phyloP scores from a whole-genome alignment of 1,284 basidiomycete species.

The Fomitopsis schrenkii region DNA sequence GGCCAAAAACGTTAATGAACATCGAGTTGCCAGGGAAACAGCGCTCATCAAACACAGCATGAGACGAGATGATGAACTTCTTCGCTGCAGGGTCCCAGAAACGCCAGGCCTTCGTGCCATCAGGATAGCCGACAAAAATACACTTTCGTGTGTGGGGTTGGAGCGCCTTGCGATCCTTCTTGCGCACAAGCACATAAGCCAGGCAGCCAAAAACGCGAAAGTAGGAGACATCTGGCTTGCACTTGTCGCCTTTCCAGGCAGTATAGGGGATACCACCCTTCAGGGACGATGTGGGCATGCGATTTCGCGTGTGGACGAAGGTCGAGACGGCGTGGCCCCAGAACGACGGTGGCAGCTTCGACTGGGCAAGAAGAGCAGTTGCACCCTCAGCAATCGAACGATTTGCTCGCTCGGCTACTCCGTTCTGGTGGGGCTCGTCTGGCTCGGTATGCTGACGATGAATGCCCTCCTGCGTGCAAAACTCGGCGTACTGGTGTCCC shows the following conservation, averaged over 20 bases:
- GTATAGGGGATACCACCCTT: no score
- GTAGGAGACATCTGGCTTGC: no score
- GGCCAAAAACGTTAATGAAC: conserved; percentile 4
- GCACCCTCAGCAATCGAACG: conserved; percentile 11
- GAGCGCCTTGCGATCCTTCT: no score
- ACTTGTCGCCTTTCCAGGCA: no score
- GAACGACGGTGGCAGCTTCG: conserved; percentile 21
- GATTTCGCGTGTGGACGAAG: no score
- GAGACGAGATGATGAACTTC: conserved; percentile 6
- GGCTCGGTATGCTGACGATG: conserved; percentile 21
- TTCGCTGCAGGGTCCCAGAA: no score
- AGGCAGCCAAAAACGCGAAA: no score
- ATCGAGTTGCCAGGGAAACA: conserved; percentile 13
- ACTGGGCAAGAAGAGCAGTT: conserved; percentile 17
- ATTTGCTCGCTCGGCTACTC: conserved; percentile 30
- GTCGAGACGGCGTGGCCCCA: conserved; percentile 13
- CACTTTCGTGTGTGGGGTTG: no score
- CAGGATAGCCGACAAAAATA: no score
- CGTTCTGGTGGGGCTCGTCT: conserved; percentile 29
- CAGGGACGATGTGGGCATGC: no score
- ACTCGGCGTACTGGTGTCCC: conserved; percentile 13
- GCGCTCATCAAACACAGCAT: conserved; percentile 27
- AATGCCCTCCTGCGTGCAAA: conserved; percentile 21
- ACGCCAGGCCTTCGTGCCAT: no score
- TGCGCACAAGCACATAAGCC: no score